These are phyloP conservation scores for Podaxis sp. DNA, from an alignment of 768 basidiomycete species.

Conservation along the genomic window DNA sequence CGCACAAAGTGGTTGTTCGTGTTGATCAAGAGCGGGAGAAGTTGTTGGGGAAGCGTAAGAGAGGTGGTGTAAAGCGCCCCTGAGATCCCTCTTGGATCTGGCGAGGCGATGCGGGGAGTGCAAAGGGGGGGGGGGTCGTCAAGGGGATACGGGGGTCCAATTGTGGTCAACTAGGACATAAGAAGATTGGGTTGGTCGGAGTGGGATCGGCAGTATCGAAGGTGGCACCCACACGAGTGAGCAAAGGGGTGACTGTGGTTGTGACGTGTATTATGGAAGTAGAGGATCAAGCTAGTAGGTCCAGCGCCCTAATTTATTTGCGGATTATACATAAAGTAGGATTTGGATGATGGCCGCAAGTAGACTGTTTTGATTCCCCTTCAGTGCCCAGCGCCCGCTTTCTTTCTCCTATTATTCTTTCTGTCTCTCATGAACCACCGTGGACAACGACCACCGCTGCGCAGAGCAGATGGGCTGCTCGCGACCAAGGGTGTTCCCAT, in stretches of 20 bases:
- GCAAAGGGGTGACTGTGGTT: not conserved
- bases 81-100: too few species aligned
- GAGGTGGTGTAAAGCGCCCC: too few species aligned
- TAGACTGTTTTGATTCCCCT: not conserved
- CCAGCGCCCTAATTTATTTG: not conserved
- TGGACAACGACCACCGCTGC: not conserved
- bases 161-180: too few species aligned
- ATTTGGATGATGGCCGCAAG: not conserved
- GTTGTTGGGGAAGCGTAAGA: too few species aligned
- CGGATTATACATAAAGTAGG: not conserved
- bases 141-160: too few species aligned
- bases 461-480: not conserved
- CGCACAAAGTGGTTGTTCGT: too few species aligned
- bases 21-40: too few species aligned
- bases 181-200: not conserved
- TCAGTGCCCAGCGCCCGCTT: not conserved
- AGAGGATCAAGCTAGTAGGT: not conserved
- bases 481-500: not conserved
- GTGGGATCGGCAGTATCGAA: not conserved
- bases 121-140: too few species aligned
- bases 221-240: not conserved
- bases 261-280: not conserved
- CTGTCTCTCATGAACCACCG: not conserved
- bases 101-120: too few species aligned
- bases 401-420: not conserved